Evolutionary conservation across 179 eudicot genomes (phyloP).

Genomic region (Silene coronaria): DNA sequence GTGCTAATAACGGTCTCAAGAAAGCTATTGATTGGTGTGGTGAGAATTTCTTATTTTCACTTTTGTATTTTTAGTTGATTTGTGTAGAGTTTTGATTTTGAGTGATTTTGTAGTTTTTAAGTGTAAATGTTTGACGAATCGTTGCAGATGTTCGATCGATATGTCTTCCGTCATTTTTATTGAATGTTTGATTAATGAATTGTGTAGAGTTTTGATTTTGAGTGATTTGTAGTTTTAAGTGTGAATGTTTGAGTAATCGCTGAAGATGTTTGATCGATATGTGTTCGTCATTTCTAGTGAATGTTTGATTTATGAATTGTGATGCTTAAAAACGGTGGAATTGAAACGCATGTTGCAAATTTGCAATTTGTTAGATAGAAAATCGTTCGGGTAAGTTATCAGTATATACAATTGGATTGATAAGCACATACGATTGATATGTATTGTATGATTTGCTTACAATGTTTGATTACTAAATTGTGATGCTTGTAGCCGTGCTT

Average conservation of each 20-base stretch:
- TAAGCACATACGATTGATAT: background rate
- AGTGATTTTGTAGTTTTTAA: background rate
- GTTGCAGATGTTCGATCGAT: background rate
- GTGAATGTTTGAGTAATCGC: background rate
- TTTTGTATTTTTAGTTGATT: background rate
- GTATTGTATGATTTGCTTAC: background rate
- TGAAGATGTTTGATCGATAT: background rate
- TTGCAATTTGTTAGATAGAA: background rate
- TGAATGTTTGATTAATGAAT: background rate
- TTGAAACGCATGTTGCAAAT: background rate
- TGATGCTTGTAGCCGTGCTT: background rate
- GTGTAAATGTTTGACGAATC: background rate
- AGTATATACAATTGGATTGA: no score
- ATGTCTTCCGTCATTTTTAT: background rate
- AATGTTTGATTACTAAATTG: background rate
- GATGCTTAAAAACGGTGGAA: background rate
- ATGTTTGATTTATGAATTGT: background rate
- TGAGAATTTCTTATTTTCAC: constrained; percentile 15
- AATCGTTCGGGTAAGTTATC: background rate
- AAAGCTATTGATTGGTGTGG: constrained; percentile 88
- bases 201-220: background rate
- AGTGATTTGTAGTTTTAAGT: background rate
- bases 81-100: background rate
- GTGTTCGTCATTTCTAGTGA: background rate
- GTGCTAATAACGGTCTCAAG: constrained; percentile 75